Conservation (phyloP, 345 rosid species). For the Eucalyptus tenuipes region DNA sequence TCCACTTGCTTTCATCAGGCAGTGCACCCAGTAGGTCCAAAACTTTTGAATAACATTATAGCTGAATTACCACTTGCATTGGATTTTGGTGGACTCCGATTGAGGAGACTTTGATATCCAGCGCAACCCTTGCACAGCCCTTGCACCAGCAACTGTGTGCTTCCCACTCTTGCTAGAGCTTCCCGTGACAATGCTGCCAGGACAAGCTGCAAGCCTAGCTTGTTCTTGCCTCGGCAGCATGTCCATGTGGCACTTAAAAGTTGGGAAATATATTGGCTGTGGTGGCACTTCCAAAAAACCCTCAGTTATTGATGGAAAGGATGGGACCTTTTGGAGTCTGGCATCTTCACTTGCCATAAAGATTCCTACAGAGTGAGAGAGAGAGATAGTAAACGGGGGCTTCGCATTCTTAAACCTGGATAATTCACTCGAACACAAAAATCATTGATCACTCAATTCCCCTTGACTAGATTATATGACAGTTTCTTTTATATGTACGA, state of each 20-base stretch:
- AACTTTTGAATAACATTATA: neutral
- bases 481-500: neutral
- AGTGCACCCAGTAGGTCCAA: neutral
- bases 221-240: slow-evolving; percentile 1
- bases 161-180: neutral
- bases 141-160: neutral
- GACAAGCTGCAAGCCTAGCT: neutral
- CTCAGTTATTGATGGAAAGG: slow-evolving; percentile 13
- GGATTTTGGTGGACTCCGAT: neutral
- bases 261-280: slow-evolving; percentile 5
- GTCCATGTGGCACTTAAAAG: slow-evolving; percentile 3
- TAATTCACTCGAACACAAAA: neutral
- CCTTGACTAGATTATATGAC: neutral
- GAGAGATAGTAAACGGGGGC: neutral
- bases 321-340: slow-evolving; percentile 3
- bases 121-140: neutral
- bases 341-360: neutral
- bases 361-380: neutral
- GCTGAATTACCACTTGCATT: neutral
- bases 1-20: slow-evolving; percentile 14
- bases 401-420: neutral
- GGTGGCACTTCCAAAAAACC: slow-evolving; percentile 6
- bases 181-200: neutral
- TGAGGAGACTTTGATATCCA: neutral
- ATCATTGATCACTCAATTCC: neutral